phyloP scores from a whole-genome alignment of 176 grass and related monocot genomes.

The Lolium perenne region DNA sequence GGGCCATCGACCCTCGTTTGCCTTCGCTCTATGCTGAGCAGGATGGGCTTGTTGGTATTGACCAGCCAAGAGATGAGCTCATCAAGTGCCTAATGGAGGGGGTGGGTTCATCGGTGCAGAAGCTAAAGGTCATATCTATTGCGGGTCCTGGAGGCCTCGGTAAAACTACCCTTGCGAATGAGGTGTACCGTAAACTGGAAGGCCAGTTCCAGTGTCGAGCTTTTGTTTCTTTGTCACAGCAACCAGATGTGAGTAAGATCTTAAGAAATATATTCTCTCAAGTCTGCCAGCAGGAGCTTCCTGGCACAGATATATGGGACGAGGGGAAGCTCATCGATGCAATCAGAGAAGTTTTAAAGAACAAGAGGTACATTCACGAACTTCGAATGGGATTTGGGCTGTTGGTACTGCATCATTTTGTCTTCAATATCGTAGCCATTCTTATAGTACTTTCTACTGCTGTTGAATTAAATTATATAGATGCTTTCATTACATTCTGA shows the following conservation, averaged over 20 bases:
- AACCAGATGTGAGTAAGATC: constrained; percentile 23
- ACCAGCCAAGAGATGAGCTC: constrained; percentile 14
- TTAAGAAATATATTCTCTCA: constrained; percentile 21
- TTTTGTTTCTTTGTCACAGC: constrained; percentile 22
- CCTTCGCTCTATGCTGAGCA: background rate
- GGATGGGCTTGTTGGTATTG: constrained; percentile 24
- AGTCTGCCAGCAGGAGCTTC: background rate
- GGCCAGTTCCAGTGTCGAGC: constrained; percentile 16
- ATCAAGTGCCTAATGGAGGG: constrained; percentile 9
- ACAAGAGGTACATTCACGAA: constrained; percentile 4
- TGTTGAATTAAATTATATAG: too few species aligned
- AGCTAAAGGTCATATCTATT: background rate
- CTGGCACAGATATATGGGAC: background rate
- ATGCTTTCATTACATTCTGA: too few species aligned
- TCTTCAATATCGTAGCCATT: too few species aligned
- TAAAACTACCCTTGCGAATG: constrained; percentile 20
- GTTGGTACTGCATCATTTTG: background rate
- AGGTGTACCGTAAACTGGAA: constrained; percentile 4
- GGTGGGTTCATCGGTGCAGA: background rate
- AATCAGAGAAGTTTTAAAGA: constrained; percentile 8
- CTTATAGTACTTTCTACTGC: too few species aligned
- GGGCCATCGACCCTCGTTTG: constrained; percentile 23
- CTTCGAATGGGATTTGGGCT: background rate
- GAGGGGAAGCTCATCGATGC: constrained; percentile 20
- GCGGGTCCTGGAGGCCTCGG: constrained; percentile 3